phyloP scores from a whole-genome alignment of 495 filamentous ascomycete species.

The Talaromyces wortmannii region DNA sequence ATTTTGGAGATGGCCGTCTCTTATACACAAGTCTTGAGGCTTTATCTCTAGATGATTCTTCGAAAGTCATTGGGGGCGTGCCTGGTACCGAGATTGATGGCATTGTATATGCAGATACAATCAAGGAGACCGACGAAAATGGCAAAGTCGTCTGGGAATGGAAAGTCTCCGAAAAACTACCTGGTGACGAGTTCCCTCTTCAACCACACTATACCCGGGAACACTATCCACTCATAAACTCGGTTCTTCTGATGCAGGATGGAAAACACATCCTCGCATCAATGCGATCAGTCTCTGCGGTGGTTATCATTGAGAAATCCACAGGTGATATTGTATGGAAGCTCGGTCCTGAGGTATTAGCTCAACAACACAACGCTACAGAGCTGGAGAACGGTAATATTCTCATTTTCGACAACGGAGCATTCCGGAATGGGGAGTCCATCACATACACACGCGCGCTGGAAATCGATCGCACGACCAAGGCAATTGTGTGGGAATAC shows the following conservation, averaged over 20 bases:
- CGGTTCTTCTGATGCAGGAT: conserved; percentile 23
- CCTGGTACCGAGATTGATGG: conserved; percentile 31
- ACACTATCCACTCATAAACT: conserved; percentile 40
- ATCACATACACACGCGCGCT: conserved; percentile 36
- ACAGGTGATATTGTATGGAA: conserved; percentile 35
- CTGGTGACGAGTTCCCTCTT: conserved; percentile 21
- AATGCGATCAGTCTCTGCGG: conserved; percentile 30
- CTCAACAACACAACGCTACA: conserved; percentile 37
- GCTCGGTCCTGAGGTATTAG: conserved; percentile 27
- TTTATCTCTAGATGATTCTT: conserved; percentile 23
- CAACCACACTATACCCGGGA: conserved; percentile 36
- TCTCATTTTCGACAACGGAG: conserved; percentile 42
- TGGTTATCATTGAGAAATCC: conserved; percentile 30
- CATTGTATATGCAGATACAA: conserved; percentile 34
- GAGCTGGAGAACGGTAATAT: conserved; percentile 32
- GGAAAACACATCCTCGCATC: conserved; percentile 36
- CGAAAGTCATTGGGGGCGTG: conserved; percentile 29
- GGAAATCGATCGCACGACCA: conserved; percentile 18
- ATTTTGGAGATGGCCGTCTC: conserved; percentile 32
- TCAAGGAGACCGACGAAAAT: conserved; percentile 28
- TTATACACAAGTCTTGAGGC: conserved; percentile 37
- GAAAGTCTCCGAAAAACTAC: conserved; percentile 33
- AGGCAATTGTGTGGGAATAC: conserved; percentile 39
- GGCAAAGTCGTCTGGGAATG: conserved; percentile 33
- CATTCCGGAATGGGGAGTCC: conserved; percentile 27